Evolutionary conservation across 2,329 filamentous ascomycete genomes (phyloP).

Genomic region (Phialophora tarda): DNA sequence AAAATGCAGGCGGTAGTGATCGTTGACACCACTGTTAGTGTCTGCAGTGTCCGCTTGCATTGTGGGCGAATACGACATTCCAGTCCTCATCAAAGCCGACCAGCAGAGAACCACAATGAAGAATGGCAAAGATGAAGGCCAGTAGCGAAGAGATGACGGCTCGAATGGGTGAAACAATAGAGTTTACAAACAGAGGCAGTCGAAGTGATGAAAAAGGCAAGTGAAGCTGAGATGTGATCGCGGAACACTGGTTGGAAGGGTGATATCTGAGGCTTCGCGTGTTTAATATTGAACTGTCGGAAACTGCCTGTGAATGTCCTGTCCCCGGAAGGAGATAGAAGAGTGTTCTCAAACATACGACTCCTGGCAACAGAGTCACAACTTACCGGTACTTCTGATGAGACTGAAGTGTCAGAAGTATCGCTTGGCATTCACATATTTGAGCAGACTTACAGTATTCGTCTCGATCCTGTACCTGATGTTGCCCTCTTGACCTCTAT

Average conservation of each 20-base stretch:
- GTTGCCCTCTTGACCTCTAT: neutral
- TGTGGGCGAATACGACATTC: neutral
- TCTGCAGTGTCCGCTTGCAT: neutral
- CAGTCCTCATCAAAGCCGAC: neutral
- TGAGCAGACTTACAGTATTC: neutral
- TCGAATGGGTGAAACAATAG: neutral
- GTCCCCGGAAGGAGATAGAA: neutral
- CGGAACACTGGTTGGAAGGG: neutral
- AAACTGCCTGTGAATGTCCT: neutral
- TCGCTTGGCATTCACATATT: neutral
- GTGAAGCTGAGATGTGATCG: neutral
- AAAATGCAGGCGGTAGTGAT: neutral
- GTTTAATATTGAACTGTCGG: neutral
- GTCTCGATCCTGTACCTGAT: neutral
- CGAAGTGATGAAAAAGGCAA: no score
- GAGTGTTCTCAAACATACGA: neutral
- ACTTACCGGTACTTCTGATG: neutral
- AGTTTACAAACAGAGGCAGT: neutral
- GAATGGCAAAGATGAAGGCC: neutral
- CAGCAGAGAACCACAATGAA: neutral
- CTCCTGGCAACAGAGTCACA: neutral
- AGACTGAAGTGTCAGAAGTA: neutral
- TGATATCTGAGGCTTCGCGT: neutral
- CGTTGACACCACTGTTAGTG: neutral
- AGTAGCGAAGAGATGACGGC: neutral